Percentiles rank a stretch among this genome's conserved stretches.
phyloP scores from a whole-genome alignment of 495 filamentous ascomycete genomes.

The Rusavskia elegans region DNA sequence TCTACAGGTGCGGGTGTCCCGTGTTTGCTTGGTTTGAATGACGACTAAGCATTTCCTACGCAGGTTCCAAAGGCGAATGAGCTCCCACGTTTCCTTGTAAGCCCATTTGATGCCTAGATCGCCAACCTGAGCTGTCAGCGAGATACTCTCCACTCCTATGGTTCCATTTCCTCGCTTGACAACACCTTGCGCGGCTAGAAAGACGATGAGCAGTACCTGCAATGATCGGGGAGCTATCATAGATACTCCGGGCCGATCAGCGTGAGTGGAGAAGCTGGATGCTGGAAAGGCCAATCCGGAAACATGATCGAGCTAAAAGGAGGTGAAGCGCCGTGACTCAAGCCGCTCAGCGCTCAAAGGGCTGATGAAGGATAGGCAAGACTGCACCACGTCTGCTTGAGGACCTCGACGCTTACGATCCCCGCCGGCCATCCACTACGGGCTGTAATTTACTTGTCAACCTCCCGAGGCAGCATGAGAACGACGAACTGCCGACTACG shows the following conservation, averaged over 20 bases:
- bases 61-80: too few species aligned
- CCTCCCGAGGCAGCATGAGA: slow-evolving; percentile 22
- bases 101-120: too few species aligned
- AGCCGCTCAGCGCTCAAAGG: not conserved
- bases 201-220: not conserved
- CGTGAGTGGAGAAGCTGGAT: not conserved
- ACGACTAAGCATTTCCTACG: too few species aligned
- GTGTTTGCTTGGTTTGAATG: too few species aligned
- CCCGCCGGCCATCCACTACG: slow-evolving; percentile 26
- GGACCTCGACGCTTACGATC: slow-evolving; percentile 42
- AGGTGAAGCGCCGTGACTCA: not conserved
- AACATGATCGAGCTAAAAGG: slow-evolving; percentile 4
- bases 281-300: not conserved
- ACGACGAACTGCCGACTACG: slow-evolving; percentile 4
- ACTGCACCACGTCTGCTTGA: slow-evolving; percentile 43
- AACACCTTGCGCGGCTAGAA: not conserved
- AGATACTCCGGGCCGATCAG: too few species aligned
- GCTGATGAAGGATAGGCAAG: slow-evolving; percentile 34
- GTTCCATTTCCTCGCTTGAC: too few species aligned
- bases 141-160: too few species aligned
- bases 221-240: not conserved
- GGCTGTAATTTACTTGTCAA: slow-evolving; percentile 39
- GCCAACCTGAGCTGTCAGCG: too few species aligned
- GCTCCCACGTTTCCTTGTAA: too few species aligned
- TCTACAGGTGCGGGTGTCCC: too few species aligned